Conservation (phyloP, 495 filamentous ascomycete genomes). For the Aspergillus campestris region DNA sequence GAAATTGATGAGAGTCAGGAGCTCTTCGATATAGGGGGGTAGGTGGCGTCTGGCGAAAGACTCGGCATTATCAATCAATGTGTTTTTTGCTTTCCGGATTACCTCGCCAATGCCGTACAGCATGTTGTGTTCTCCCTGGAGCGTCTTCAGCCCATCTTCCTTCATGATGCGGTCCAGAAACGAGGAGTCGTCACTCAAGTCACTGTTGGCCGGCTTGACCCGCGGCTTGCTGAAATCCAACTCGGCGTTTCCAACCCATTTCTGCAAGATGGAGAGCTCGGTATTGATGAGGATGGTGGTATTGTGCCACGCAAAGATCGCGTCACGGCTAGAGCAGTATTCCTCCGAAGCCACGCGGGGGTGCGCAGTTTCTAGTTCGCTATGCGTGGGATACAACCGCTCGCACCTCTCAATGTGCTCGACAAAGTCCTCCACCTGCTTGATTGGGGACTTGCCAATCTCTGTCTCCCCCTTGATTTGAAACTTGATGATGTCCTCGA, state of each 20-base stretch:
- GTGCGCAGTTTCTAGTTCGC: constrained; percentile 61
- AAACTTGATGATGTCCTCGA: constrained; percentile 86
- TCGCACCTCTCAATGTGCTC: constrained; percentile 82
- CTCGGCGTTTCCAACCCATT: constrained; percentile 94
- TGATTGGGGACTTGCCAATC: constrained; percentile 73
- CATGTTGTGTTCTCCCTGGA: constrained; percentile 78
- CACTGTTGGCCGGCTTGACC: constrained; percentile 39
- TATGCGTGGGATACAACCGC: constrained; percentile 69
- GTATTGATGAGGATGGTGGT: constrained; percentile 97
- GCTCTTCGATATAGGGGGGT: constrained; percentile 93
- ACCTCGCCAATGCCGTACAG: constrained; percentile 73
- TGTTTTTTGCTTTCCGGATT: constrained; percentile 87
- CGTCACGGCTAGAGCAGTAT: constrained; percentile 72
- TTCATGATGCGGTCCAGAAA: constrained; percentile 98
- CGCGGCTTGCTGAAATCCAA: constrained; percentile 73
- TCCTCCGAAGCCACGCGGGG: constrained; percentile 62
- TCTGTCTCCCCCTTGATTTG: constrained; percentile 90
- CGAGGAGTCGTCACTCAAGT: constrained; percentile 76
- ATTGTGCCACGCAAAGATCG: constrained; percentile 92
- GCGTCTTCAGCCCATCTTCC: constrained; percentile 85
- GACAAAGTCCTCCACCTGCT: constrained; percentile 85
- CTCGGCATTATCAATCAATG: constrained; percentile 78
- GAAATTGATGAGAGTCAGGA: constrained; percentile 93
- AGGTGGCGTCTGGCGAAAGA: constrained; percentile 84
- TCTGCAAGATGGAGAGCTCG: constrained; percentile 79